Conservation (phyloP, 805 yeast genomes). For the Candida hungchunana region DNA sequence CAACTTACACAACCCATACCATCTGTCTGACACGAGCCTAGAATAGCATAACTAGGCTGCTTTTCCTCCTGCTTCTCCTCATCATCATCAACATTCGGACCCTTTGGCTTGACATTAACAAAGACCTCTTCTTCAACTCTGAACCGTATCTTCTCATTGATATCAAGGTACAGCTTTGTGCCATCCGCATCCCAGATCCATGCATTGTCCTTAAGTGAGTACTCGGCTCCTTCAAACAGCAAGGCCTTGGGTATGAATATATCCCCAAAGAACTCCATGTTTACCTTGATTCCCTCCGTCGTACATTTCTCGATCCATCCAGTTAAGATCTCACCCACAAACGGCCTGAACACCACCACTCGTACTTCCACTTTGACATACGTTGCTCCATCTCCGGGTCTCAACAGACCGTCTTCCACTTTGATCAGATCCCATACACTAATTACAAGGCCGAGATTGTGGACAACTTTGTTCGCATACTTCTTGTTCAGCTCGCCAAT, state of each 20-base stretch:
- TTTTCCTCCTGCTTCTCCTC: slow-evolving; percentile 32
- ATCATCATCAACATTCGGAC: slow-evolving; percentile 42
- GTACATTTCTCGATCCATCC: slow-evolving; percentile 93
- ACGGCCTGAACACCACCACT: slow-evolving; percentile 83
- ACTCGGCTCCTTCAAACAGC: slow-evolving; percentile 74
- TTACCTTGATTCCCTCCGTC: slow-evolving; percentile 77
- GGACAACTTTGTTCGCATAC: slow-evolving; percentile 81
- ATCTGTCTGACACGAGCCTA: slow-evolving; percentile 90
- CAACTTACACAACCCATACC: slow-evolving; percentile 96
- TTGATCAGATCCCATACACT: slow-evolving; percentile 78
- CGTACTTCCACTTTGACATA: slow-evolving; percentile 73
- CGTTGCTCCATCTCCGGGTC: slow-evolving; percentile 93
- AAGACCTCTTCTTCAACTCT: slow-evolving; percentile 88
- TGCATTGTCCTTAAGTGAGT: slow-evolving; percentile 72
- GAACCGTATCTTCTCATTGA: slow-evolving; percentile 87
- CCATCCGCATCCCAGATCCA: slow-evolving; percentile 91
- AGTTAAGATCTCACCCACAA: slow-evolving; percentile 85
- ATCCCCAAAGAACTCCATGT: slow-evolving; percentile 87
- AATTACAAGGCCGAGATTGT: slow-evolving; percentile 78
- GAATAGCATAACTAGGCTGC: slow-evolving; percentile 76
- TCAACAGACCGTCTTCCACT: slow-evolving; percentile 84
- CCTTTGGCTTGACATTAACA: slow-evolving; percentile 75
- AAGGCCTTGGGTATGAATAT: slow-evolving; percentile 80
- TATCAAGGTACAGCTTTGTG: slow-evolving; percentile 75
- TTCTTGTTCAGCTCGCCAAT: slow-evolving; percentile 78